Evolutionary conservation across 306 rosid genomes (phyloP), one percentile per base, ranked within the genome.

Genomic region (Casuarina cunninghamiana): DNA sequence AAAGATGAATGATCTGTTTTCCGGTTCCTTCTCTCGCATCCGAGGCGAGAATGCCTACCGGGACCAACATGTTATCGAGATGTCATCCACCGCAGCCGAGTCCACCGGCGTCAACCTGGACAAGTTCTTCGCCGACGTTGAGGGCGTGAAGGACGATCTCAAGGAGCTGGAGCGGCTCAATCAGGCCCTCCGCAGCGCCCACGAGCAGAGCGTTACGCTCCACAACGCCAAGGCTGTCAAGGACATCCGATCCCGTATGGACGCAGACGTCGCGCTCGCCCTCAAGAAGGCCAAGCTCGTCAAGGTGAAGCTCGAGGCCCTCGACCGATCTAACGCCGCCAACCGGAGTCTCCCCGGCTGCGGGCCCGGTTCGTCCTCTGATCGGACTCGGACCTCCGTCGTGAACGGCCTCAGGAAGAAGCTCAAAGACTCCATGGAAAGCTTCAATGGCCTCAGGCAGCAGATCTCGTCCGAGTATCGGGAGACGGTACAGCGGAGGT

Each of bases 281-380:
- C 88, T 95, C 3, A 95, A 95, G 85, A 95, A 92, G 72, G 98
- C 97, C 15, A 95, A 95, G 86, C 81, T 91, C 4, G 69, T 95
- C 70, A 95, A 95, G 85, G 87, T 91, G 54, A 91, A 90, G n/a
- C 85, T 92, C 13, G 98, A 95, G 83, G 93, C 96, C 0, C 85
- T 95, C 2, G 98, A 95, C 77, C 90, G 97, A 6, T 82, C 97
- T 77, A 95, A 95, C 87, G 97, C 97, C 4, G 95, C 97, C 1
- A 92, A 93, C 63, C 89, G 97, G 72, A 88, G 89, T 75, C 35
- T 88, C 5, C 93, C 91, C 0, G 96, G 96, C 0, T 95, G 97
- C 66, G 98, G 98, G 10, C 97, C 97, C 8, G 98, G 98, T 0
- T 91, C 98, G 0, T 95, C 98, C 0, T 88, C 98, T 1, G 98